phyloP scores from a whole-genome alignment of 176 grass and related monocot species.

The Paspalum vaginatum region DNA sequence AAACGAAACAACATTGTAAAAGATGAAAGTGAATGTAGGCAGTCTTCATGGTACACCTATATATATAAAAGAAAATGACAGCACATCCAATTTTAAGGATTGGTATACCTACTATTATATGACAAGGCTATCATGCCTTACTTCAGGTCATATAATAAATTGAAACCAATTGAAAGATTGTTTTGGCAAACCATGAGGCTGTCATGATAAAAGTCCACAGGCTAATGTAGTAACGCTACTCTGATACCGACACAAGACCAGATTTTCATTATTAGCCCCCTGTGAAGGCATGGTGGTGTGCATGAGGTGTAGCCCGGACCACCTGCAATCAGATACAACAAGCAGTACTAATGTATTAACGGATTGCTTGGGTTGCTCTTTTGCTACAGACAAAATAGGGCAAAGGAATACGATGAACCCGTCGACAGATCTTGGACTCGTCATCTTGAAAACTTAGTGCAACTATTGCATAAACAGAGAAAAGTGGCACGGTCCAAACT shows the following conservation, averaged over 20 bases:
- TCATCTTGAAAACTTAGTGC: neutral
- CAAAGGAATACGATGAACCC: conserved; percentile 41
- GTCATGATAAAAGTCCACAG: neutral
- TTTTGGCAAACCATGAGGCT: neutral
- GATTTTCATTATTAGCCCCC: conserved; percentile 32
- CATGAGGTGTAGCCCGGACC: conserved; percentile 39
- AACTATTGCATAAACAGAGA: neutral
- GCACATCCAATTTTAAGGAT: neutral
- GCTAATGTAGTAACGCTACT: neutral
- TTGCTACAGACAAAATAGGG: conserved; percentile 43
- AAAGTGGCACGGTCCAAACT: neutral
- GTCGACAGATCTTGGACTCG: conserved; percentile 7
- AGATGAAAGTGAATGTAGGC: neutral
- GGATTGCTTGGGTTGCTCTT: conserved; percentile 20
- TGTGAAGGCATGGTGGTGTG: conserved; percentile 8
- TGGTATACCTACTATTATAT: neutral
- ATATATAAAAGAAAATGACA: neutral
- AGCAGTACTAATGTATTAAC: conserved; percentile 20
- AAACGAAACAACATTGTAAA: neutral
- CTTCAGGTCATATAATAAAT: neutral
- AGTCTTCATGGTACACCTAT: neutral
- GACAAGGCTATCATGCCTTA: neutral
- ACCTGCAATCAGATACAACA: conserved; percentile 31
- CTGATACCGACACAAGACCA: neutral
- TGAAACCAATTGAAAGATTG: neutral